Percentiles rank a stretch among this genome's conserved stretches.
Evolutionary conservation across 2,329 filamentous ascomycete species (phyloP).

Genomic region (Ophiobolus disseminans): DNA sequence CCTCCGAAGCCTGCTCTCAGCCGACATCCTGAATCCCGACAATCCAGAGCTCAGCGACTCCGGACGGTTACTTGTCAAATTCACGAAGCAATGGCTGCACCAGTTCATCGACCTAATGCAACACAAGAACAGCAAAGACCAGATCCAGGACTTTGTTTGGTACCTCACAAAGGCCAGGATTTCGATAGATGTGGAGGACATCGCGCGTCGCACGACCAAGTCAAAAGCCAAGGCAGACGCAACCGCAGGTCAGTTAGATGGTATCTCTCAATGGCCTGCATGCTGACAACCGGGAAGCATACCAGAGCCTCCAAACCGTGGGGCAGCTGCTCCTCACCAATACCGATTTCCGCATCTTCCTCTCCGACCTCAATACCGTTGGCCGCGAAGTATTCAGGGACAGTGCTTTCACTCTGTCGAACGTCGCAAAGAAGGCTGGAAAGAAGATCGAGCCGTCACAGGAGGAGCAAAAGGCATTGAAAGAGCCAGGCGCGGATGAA

Average conservation of each 20-base stretch:
- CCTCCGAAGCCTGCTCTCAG: conserved; percentile 77
- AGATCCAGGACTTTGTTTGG: conserved; percentile 93
- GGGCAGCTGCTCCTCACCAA: conserved; percentile 87
- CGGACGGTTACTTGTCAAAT: conserved; percentile 75
- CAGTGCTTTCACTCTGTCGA: conserved; percentile 79
- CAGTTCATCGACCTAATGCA: conserved; percentile 82
- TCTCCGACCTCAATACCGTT: conserved; percentile 79
- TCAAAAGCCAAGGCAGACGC: conserved; percentile 74
- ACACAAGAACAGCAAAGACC: conserved; percentile 82
- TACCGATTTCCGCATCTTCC: conserved; percentile 84
- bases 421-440: conserved; percentile 76
- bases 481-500: conserved; percentile 58
- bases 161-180: conserved; percentile 77
- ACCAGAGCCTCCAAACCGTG: conserved; percentile 82
- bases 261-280: not conserved
- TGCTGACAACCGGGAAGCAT: conserved; percentile 60
- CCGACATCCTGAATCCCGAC: conserved; percentile 78
- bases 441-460: conserved; percentile 74
- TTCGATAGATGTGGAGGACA: conserved; percentile 69
- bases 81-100: conserved; percentile 74
- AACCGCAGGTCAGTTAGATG: conserved; percentile 64
- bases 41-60: conserved; percentile 78
- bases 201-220: conserved; percentile 66
- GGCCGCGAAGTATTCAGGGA: conserved; percentile 86
- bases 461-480: conserved; percentile 64